phyloP scores from a whole-genome alignment of 2,329 filamentous ascomycete genomes.

The Blastomyces emzantsi region DNA sequence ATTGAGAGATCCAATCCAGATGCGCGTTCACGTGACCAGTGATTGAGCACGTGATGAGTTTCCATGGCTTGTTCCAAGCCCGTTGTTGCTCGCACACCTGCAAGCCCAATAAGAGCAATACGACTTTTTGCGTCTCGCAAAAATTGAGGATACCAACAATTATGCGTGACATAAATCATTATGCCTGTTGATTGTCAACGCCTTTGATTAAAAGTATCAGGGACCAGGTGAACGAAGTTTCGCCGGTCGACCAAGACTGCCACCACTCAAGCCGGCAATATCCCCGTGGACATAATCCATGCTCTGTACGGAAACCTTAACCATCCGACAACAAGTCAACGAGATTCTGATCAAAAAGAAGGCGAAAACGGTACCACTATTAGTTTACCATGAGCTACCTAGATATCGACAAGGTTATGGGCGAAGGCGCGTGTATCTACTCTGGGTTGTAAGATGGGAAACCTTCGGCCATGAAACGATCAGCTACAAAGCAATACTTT shows the following conservation, averaged over 20 bases:
- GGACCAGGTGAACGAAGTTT: too few relatives aligned
- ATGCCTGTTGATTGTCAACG: background rate
- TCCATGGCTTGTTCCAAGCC: too few relatives aligned
- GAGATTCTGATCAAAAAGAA: background rate
- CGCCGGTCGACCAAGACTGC: too few relatives aligned
- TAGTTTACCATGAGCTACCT: constrained; percentile 59
- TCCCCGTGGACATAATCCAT: background rate
- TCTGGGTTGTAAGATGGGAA: constrained; percentile 64
- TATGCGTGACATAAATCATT: background rate
- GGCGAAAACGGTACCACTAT: constrained; percentile 53
- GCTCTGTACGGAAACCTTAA: background rate
- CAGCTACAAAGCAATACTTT: constrained; percentile 71
- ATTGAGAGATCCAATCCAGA: background rate
- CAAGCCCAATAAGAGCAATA: too few relatives aligned
- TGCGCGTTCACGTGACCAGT: background rate
- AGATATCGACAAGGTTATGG: too few relatives aligned
- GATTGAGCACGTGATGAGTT: background rate
- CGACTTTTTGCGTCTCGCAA: too few relatives aligned
- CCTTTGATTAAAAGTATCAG: too few relatives aligned
- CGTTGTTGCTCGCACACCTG: too few relatives aligned
- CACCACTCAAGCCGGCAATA: background rate
- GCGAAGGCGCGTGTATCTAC: constrained; percentile 63
- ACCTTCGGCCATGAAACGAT: constrained; percentile 61
- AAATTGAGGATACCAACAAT: background rate
- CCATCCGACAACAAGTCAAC: background rate